These are phyloP conservation scores for Podila epigama DNA, from an alignment of 192 early-diverging fungal species.

Conservation along the genomic window DNA sequence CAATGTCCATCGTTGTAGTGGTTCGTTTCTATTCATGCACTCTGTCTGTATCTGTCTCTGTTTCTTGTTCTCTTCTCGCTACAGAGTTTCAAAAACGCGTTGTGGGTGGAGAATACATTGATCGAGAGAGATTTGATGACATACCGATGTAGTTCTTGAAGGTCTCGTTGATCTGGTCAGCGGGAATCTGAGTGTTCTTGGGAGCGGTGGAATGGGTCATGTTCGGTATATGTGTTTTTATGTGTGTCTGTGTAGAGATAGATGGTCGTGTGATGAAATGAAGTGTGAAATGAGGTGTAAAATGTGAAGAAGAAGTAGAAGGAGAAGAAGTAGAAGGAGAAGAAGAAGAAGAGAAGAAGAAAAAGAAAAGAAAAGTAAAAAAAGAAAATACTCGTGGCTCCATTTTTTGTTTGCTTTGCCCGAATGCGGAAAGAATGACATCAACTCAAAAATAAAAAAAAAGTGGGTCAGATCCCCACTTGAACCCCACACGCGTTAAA, in stretches of 20 bases:
- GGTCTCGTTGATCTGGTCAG: conserved; percentile 36
- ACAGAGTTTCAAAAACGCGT: no score
- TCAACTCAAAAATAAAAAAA: no score
- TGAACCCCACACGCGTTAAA: no score
- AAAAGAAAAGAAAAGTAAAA: not conserved
- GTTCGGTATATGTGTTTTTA: no score
- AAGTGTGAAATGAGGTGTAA: not conserved
- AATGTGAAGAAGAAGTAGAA: not conserved
- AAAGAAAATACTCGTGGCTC: not conserved
- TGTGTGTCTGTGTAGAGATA: no score
- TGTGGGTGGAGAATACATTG: no score
- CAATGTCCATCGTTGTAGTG: no score
- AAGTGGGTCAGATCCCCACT: no score
- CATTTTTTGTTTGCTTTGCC: not conserved
- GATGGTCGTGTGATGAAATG: not conserved
- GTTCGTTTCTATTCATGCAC: no score
- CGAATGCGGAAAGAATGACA: not conserved
- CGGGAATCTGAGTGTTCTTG: conserved; percentile 18
- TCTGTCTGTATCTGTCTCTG: no score
- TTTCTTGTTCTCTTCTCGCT: no score
- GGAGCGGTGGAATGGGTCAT: conserved; percentile 11
- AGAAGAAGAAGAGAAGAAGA: not conserved
- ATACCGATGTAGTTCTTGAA: conserved; percentile 47
- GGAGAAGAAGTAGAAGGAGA: not conserved
- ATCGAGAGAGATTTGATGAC: no score